Evolutionary conservation across 345 rosid species (phyloP), one percentile per base, ranked within the genome.

Genomic region (Moringa oleifera): DNA sequence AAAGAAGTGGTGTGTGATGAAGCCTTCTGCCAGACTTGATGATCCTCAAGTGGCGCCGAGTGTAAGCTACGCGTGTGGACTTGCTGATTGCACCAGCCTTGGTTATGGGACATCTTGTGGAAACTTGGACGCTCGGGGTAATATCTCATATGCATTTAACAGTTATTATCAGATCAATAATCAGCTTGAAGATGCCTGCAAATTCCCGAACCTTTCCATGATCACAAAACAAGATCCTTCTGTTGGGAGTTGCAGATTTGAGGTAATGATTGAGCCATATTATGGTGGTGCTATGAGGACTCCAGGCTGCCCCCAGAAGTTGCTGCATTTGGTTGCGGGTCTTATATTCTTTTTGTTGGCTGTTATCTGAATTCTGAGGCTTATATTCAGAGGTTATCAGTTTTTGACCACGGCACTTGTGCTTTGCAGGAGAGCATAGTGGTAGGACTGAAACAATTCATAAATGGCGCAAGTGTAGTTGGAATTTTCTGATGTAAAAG

Each of bases 21-120:
- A 73, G 75, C 67, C 81, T 20, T 75, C 80, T 0, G 87, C 82
- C 46, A 81, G 62, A 67, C 80, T 90, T 21, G 89, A 90, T 2
- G 89, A 84, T 68, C 84, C 95, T 16, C 74, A 77, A 31, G 72
- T 90, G 37, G 86, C 86, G 4, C 79, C 78, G 0, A 80, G 84
- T 20, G 85, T 90, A 68, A 90, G 92, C 78, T 94, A 77, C 45
- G 99, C 97, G 0, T 94, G 99, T 61, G 79, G 73, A 46, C 75
- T 41, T 10, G 96, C 83, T 18, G 99, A 94, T 69, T 94, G 99
- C 72, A 90, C 97, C 0, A 70, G 82, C 52, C 95, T 94, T 0
- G 99, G 99, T 53, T 81, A 88, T 18, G 99, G 93, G 55, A 86
- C 99, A 13, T 85, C 96, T 2, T 94, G 99, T 49, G 87, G 80